phyloP scores from a whole-genome alignment of 495 filamentous ascomycete genomes.

The Cercophora sp. region DNA sequence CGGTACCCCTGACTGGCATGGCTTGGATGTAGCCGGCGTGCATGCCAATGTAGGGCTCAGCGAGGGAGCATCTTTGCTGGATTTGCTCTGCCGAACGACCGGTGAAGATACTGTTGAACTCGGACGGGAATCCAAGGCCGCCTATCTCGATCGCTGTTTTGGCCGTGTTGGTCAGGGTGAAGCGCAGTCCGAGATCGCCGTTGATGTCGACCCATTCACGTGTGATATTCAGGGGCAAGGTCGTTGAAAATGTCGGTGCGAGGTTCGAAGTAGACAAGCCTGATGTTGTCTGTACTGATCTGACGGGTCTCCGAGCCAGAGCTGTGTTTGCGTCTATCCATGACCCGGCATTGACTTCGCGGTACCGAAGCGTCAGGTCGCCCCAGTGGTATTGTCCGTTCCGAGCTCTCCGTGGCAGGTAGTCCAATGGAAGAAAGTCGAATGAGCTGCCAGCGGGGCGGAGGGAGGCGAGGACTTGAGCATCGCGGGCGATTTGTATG shows the following conservation, averaged over 20 bases:
- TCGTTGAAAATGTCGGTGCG: conserved; percentile 26
- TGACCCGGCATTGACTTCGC: conserved; percentile 20
- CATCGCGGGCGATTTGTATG: conserved; percentile 32
- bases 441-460: conserved; percentile 34
- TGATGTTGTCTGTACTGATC: not conserved
- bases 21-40: conserved; percentile 49
- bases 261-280: not conserved
- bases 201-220: conserved; percentile 40
- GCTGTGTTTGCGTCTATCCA: conserved; percentile 41
- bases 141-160: conserved; percentile 42
- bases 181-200: conserved; percentile 44
- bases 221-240: conserved; percentile 34
- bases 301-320: conserved; percentile 29
- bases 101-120: conserved; percentile 57
- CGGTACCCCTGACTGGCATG: conserved; percentile 40
- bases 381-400: conserved; percentile 51
- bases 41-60: conserved; percentile 51
- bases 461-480: conserved; percentile 41
- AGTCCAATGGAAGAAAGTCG: conserved; percentile 48
- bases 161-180: conserved; percentile 43
- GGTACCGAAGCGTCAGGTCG: conserved; percentile 49
- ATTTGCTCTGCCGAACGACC: conserved; percentile 39
- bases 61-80: conserved; percentile 38
- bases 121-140: conserved; percentile 48
- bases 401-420: conserved; percentile 33